Percentiles rank a stretch among this genome's conserved stretches.
Evolutionary conservation across 2,329 filamentous ascomycete genomes (phyloP).

Genomic region (Curvularia hawaiiensis): DNA sequence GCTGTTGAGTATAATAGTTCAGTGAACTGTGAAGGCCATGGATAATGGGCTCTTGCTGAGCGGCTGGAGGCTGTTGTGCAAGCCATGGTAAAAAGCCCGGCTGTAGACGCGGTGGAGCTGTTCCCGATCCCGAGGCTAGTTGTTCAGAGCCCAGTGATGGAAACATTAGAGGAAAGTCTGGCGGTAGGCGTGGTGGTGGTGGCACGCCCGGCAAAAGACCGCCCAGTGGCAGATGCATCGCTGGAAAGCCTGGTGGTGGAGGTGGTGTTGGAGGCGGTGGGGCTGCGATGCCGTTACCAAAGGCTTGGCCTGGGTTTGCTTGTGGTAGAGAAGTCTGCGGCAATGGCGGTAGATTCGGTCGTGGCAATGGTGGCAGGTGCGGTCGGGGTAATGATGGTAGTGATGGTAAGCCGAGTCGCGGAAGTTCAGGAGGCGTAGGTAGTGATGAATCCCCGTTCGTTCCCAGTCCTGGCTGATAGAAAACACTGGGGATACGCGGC

Average conservation of each 20-base stretch:
- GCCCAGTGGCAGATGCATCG: too few species aligned
- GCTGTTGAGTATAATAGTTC: neutral
- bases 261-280: neutral
- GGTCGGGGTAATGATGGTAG: too few species aligned
- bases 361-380: too few species aligned
- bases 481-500: neutral
- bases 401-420: constrained; percentile 1
- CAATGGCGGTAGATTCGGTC: constrained; percentile 1
- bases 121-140: too few species aligned
- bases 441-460: neutral
- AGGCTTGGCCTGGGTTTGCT: neutral
- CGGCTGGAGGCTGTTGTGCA: too few species aligned
- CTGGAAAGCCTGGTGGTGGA: too few species aligned
- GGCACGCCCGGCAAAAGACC: too few species aligned
- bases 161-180: too few species aligned
- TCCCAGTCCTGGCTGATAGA: neutral
- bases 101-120: too few species aligned
- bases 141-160: too few species aligned
- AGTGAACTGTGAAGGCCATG: neutral
- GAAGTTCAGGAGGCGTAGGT: neutral
- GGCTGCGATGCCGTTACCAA: neutral
- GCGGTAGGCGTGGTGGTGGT: too few species aligned
- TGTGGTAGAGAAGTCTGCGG: neutral
- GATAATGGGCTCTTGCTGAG: neutral
- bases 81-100: too few species aligned